Conservation (phyloP, 2,329 filamentous ascomycete genomes). For the Penicillium sp. region DNA sequence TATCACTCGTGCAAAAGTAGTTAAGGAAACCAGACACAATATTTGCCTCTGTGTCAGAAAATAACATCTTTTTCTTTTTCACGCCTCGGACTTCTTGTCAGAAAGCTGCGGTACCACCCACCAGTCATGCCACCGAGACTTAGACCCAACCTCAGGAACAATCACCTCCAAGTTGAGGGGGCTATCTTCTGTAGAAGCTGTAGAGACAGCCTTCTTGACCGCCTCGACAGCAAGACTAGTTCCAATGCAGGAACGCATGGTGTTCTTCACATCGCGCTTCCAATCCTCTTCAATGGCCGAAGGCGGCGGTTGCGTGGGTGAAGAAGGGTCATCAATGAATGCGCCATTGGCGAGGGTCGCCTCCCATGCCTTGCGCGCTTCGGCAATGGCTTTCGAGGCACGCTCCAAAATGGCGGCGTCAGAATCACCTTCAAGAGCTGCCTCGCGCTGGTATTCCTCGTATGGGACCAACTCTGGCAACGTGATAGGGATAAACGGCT, state of each 20-base stretch:
- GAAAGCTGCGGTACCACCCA: slow-evolving; percentile 39
- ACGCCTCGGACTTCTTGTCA: slow-evolving; percentile 11
- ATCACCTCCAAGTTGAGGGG: slow-evolving; percentile 28
- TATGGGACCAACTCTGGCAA: slow-evolving; percentile 60
- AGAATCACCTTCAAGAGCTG: slow-evolving; percentile 37
- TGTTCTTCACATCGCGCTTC: slow-evolving; percentile 51
- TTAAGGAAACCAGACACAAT: background rate
- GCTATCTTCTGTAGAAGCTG: slow-evolving; percentile 11
- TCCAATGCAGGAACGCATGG: slow-evolving; percentile 62
- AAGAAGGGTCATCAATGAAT: slow-evolving; percentile 21
- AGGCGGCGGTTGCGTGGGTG: slow-evolving; percentile 19
- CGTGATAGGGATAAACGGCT: slow-evolving; percentile 62
- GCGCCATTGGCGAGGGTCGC: slow-evolving; percentile 34
- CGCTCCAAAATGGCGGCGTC: slow-evolving; percentile 35
- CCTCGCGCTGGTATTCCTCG: slow-evolving; percentile 49
- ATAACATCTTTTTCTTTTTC: background rate
- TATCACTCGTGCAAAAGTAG: background rate
- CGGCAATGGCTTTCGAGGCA: slow-evolving; percentile 31
- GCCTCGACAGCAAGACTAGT: slow-evolving; percentile 56
- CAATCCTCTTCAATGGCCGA: slow-evolving; percentile 53
- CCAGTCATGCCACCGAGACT: slow-evolving; percentile 39
- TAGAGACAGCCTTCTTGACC: slow-evolving; percentile 48
- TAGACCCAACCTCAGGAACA: slow-evolving; percentile 33
- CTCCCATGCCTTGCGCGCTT: slow-evolving; percentile 40
- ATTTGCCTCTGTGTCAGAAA: background rate